These are phyloP conservation scores for Rhododendron mucronatum DNA, from an alignment of 148 eudicot genomes.

Conservation along the genomic window DNA sequence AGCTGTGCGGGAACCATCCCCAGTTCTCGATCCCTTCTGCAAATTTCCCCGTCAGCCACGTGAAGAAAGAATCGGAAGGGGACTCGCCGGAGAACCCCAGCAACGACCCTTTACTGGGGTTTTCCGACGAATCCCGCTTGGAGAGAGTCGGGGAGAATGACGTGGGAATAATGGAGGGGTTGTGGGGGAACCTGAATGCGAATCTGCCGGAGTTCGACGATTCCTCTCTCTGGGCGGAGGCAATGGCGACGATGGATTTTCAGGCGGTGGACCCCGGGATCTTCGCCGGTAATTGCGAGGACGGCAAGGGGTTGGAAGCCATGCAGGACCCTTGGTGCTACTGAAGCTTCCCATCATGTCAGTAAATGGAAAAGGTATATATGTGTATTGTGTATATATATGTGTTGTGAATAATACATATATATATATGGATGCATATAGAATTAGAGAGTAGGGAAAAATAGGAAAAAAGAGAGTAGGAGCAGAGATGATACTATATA, in stretches of 20 bases:
- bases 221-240: conserved; percentile 13
- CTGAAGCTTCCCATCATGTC: neutral
- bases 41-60: neutral
- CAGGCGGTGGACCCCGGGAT: conserved; percentile 14
- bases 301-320: conserved; percentile 9
- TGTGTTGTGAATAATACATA: neutral
- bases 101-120: neutral
- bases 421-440: neutral
- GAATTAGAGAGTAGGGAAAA: neutral
- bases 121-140: neutral
- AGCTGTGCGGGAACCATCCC: conserved; percentile 9
- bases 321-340: neutral
- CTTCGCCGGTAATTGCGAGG: conserved; percentile 7
- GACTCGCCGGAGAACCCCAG: neutral
- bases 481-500: neutral
- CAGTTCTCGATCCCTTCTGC: neutral
- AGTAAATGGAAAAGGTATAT: neutral
- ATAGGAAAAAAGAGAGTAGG: neutral
- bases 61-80: neutral
- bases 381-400: neutral
- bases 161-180: conserved; percentile 18
- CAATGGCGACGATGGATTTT: conserved; percentile 5
- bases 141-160: conserved; percentile 23
- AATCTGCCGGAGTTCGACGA: conserved; percentile 70
- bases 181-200: conserved; percentile 48